These are phyloP conservation scores for Wickerhamiella vanderwaltii DNA, from an alignment of 805 yeast species.

Conservation along the genomic window DNA sequence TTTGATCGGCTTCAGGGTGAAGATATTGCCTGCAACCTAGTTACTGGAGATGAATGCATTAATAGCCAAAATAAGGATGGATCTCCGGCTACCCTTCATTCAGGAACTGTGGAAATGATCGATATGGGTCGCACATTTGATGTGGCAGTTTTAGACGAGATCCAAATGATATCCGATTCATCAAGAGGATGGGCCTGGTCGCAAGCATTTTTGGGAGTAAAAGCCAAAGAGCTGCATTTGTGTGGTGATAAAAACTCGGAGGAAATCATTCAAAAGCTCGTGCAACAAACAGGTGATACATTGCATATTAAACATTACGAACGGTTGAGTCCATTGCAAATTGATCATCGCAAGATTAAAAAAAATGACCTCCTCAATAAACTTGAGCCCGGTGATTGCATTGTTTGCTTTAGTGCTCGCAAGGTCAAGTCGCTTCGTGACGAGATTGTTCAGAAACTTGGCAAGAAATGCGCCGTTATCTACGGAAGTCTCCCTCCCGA, in stretches of 20 bases:
- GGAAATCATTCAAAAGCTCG: conserved; percentile 48
- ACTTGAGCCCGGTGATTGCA: conserved; percentile 67
- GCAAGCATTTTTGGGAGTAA: conserved; percentile 72
- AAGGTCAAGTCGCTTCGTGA: conserved; percentile 58
- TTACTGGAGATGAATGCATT: conserved; percentile 93
- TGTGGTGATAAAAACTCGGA: conserved; percentile 90
- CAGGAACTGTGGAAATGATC: conserved; percentile 92
- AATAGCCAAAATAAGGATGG: conserved; percentile 55
- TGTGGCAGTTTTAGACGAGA: conserved; percentile 86
- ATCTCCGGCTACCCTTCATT: conserved; percentile 56
- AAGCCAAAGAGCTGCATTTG: conserved; percentile 73
- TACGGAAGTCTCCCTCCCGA: conserved; percentile 97
- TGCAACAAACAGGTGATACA: conserved; percentile 65
- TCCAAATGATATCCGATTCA: conserved; percentile 81
- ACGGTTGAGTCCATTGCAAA: conserved; percentile 59
- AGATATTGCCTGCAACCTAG: conserved; percentile 61
- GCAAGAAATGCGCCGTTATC: conserved; percentile 65
- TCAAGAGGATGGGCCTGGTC: conserved; percentile 92
- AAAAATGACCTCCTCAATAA: conserved; percentile 28
- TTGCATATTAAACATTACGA: conserved; percentile 58
- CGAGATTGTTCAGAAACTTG: conserved; percentile 50
- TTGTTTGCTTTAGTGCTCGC: conserved; percentile 73
- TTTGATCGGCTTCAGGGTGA: conserved; percentile 65
- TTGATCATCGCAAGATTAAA: conserved; percentile 32
- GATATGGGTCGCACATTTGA: conserved; percentile 59